phyloP scores from a whole-genome alignment of 2,329 filamentous ascomycete species.

The Xylaria sp. region DNA sequence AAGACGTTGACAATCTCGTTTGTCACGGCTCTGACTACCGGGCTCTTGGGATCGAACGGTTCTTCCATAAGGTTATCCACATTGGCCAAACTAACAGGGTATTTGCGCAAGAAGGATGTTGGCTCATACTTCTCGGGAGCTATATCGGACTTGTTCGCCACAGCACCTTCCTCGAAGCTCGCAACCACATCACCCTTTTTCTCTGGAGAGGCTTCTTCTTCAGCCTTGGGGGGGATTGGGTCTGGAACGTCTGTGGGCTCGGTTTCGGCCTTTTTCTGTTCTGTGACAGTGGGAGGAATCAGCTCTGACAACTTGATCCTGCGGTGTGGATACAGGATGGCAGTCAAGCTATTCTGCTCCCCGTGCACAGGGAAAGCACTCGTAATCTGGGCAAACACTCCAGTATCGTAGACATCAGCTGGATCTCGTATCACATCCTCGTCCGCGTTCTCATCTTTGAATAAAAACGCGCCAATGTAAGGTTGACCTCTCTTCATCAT shows the following conservation, averaged over 20 bases:
- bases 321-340: slow-evolving; percentile 93
- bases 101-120: slow-evolving; percentile 88
- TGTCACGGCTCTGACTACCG: slow-evolving; percentile 86
- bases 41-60: slow-evolving; percentile 86
- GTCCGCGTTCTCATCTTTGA: slow-evolving; percentile 95
- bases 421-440: slow-evolving; percentile 90
- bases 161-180: slow-evolving; percentile 86
- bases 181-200: slow-evolving; percentile 94
- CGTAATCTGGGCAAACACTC: slow-evolving; percentile 97
- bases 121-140: slow-evolving; percentile 73
- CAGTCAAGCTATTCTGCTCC: slow-evolving; percentile 84
- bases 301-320: slow-evolving; percentile 89
- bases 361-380: slow-evolving; percentile 92
- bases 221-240: slow-evolving; percentile 62
- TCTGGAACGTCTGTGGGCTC: slow-evolving; percentile 60
- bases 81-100: slow-evolving; percentile 91
- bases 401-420: slow-evolving; percentile 92
- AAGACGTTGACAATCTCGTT: slow-evolving; percentile 99
- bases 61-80: slow-evolving; percentile 92
- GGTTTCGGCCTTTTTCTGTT: slow-evolving; percentile 58
- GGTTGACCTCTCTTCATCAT: slow-evolving; percentile 97
- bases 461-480: slow-evolving; percentile 94
- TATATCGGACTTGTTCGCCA: slow-evolving; percentile 63
- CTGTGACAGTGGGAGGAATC: slow-evolving; percentile 67
- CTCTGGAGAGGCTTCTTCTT: slow-evolving; percentile 62